A percentile compares a stretch with the other conserved stretches of the same genome.
Conservation (phyloP, 768 basidiomycete species). For the Psilocybe azurescens region DNA sequence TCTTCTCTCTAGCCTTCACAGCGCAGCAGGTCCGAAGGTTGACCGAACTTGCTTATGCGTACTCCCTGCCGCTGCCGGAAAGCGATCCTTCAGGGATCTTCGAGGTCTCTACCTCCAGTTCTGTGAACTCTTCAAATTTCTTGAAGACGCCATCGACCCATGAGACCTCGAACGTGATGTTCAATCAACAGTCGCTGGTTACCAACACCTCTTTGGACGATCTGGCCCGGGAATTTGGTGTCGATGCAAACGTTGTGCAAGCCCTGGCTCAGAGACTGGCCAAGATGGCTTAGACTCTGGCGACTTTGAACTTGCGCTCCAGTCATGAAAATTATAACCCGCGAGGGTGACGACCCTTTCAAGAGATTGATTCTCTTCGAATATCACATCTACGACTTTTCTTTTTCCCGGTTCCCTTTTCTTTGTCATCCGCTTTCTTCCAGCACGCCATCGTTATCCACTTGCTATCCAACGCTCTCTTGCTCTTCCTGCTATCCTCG, state of each 20-base stretch:
- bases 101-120: slow-evolving; percentile 21
- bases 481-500: slow-evolving; percentile 1
- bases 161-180: slow-evolving; percentile 11
- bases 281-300: slow-evolving; percentile 17
- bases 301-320: neutral
- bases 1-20: slow-evolving; percentile 60
- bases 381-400: neutral
- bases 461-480: slow-evolving; percentile 18
- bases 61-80: slow-evolving; percentile 24
- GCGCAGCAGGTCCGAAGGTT: slow-evolving; percentile 59
- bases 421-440: slow-evolving; percentile 5
- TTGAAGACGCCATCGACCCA: slow-evolving; percentile 32
- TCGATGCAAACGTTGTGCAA: slow-evolving; percentile 69
- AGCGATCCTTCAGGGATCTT: slow-evolving; percentile 14
- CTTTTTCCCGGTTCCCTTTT: neutral
- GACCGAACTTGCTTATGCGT: slow-evolving; percentile 43
- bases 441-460: slow-evolving; percentile 15
- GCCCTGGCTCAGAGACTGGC: slow-evolving; percentile 66
- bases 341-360: neutral
- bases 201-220: slow-evolving; percentile 43
- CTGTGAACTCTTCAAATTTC: slow-evolving; percentile 17
- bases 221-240: slow-evolving; percentile 79
- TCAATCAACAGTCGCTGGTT: slow-evolving; percentile 8
- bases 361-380: neutral
- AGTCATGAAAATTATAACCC: neutral